Base-by-base conservation (phyloP, 495 filamentous ascomycete species). In the Sphaerosporella brunnea region DNA sequence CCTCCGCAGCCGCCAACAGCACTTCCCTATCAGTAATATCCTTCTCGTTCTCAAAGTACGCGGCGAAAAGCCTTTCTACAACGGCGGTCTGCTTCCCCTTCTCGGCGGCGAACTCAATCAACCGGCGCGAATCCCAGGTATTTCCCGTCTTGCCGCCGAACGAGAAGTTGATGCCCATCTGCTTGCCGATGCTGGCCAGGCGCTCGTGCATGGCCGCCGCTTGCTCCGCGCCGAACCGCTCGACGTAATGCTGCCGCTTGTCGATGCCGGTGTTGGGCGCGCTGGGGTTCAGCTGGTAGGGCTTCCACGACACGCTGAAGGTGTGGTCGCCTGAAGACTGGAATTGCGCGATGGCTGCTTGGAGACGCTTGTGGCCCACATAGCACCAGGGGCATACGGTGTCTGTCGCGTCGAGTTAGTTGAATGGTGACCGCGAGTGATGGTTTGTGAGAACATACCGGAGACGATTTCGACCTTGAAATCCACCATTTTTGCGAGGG, bases 311-410 rank as follows among this genome's bases (percentile, higher is more conserved):
- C 0, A 80, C 19, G 26, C 3, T 23, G 48, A 54, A 44, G 48
- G 48, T 40, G 48, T 44, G 3, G 41, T 57, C 1, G 23, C 45
- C 8, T 45, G 43, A 45, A 32, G 7, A 7, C 1, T 24, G 19
- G 25, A 11, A 82, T n/a, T 67, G 55, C 2, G 61, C 51, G 52
- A 92, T 88, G 23, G 78, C 83, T 35, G 66, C 66, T 30, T 78
- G 71, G 8, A 93, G 73, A 32, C 80, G 76, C 47, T 73, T 75
- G 56, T 80, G 80, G 56, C 83, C 84, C n/a, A 93, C 66, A 61
- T 84, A 92, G 69, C 85, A 93, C 80, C 73, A 82, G 1, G 83
- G 83, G 59, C 84, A 93, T 49, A 88, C 73, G 16, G 72, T 79
- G 65, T 90, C 84, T 28, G 65, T 72, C n/a, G 21, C 21, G 30